These are phyloP conservation scores for Suillus plorans DNA, from an alignment of 768 basidiomycete species.

Conservation along the genomic window DNA sequence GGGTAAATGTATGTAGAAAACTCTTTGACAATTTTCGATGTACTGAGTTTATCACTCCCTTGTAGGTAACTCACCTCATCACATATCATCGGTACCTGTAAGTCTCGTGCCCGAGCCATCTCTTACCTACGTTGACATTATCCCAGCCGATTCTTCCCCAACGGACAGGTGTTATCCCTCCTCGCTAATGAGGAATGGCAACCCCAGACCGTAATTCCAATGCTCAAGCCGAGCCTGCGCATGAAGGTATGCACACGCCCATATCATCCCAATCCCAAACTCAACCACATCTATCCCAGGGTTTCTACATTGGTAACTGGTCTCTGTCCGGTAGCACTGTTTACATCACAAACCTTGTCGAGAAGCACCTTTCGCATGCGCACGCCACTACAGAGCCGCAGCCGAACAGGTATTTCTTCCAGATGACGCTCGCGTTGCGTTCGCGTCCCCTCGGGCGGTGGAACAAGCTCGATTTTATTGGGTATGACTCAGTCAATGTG, in stretches of 20 bases:
- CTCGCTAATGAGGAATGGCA: constrained; percentile 76
- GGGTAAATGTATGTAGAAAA: constrained; percentile 70
- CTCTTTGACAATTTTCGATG: neutral
- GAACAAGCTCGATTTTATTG: constrained; percentile 75
- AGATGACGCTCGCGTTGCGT: constrained; percentile 67
- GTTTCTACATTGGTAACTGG: constrained; percentile 74
- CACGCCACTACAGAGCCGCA: constrained; percentile 12
- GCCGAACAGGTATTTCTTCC: constrained; percentile 59
- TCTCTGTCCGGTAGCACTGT: constrained; percentile 60
- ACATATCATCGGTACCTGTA: constrained; percentile 93
- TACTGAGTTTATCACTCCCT: constrained; percentile 8
- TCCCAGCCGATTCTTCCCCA: constrained; percentile 78
- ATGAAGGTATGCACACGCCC: constrained; percentile 57
- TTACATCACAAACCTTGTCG: constrained; percentile 61
- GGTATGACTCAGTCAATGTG: constrained; percentile 76
- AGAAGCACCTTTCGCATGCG: constrained; percentile 29
- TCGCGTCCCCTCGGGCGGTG: constrained; percentile 78
- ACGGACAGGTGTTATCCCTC: constrained; percentile 83
- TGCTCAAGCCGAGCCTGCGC: constrained; percentile 72
- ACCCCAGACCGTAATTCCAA: constrained; percentile 71
- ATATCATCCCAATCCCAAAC: neutral
- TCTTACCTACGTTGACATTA: constrained; percentile 7
- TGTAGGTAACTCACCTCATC: constrained; percentile 77
- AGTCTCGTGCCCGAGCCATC: constrained; percentile 24
- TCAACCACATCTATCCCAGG: constrained; percentile 41